Base-by-base conservation (phyloP, 164 flowering plant genomes). In the Chloranthus sessilifolius region DNA sequence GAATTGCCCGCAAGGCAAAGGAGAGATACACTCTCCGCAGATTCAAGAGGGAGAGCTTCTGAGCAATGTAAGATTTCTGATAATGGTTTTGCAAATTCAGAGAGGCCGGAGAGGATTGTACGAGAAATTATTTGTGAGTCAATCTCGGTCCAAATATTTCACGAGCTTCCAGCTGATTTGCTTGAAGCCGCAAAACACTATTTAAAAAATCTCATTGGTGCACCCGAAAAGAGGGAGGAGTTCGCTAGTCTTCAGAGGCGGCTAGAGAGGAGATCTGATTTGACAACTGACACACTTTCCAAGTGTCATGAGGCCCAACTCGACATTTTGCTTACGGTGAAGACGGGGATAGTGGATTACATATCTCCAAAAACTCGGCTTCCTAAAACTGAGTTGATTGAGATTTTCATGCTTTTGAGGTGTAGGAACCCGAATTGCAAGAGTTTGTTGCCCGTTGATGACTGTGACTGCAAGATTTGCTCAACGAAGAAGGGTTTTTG, bases 381-480 rank as follows among this genome's bases (percentile, higher is more conserved):
- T 19, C 70, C 82, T 16, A 11, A 63, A 1, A 3, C 65, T 3
- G 95, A 92, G 53, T 55, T 92, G 59, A 66, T 80, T 41, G 98
- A 92, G 65, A 74, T 88, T 48, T 85, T 88, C 78, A 70, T 80
- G 68, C 67, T 65, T 25, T 56, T 52, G 54, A 76, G 88, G 61
- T 91, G 98, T 69, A 65, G 72, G 47, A 91, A 90, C 58, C 62
- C 80, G 50, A 79, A 60, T 38, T 91, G 98, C 70, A 78, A 69
- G 69, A 69, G 76, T 47, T 2, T 72, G 22, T 56, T 91, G 59
- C 98, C 95, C 10, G 79, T 83, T 30, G 98, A 91, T 17, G 96
- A 91, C 28, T 88, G 98, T 68, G 98, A 91, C 27, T 91, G 98
- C 74, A 85, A 91, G 70, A 75, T 85, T 47, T 91, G 98, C 77